Evolutionary conservation across 2,329 filamentous ascomycete species (phyloP), one percentile per base, ranked within the genome.

Genomic region (Sclerotinia trifoliorum): DNA sequence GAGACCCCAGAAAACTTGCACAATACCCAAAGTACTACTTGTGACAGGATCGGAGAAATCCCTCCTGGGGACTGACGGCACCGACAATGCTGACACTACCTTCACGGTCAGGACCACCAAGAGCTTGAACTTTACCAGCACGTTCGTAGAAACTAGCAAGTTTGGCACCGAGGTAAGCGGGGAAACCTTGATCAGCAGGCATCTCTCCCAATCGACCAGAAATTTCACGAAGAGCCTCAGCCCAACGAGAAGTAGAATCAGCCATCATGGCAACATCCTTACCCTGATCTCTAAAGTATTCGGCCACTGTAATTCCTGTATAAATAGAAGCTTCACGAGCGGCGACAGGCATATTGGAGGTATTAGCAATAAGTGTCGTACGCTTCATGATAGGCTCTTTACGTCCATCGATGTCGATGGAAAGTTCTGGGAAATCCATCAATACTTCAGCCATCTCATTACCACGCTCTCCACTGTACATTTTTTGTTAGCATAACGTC

Each of bases 351-450:
- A 99, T 99, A 85, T 99, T 99, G 76, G 95, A 99, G 55, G 95
- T 99, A 83, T 99, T 99, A 80, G 95, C 95, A 78, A 99, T 98
- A 70, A 99, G 86, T 29, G 93, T 96, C 21, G 95, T 99, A 80
- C 95, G 94, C 88, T 99, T 99, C 95, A 99, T 99, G 84, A 99
- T 99, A 74, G 94, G 94, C 80, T 99, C 95, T 82, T 94, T 90
- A 78, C 94, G 93, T 76, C 95, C 95, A 55, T 97, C 90, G 75
- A 98, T 88, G 24, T 96, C 90, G 78, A 99, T 99, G 60, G 92
- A 91, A 73, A 99, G 91, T 86, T 98, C 94, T 69, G 95, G 95
- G 85, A 99, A 99, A 82, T 99, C 95, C 91, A 97, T 98, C 86
- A 99, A 86, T 75, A 99, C 95, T 86, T 99, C 95, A 72, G 95